Percentiles rank a stretch among this genome's conserved stretches.
Evolutionary conservation across 495 filamentous ascomycete species (phyloP).

Genomic region (Platismatia glauca): DNA sequence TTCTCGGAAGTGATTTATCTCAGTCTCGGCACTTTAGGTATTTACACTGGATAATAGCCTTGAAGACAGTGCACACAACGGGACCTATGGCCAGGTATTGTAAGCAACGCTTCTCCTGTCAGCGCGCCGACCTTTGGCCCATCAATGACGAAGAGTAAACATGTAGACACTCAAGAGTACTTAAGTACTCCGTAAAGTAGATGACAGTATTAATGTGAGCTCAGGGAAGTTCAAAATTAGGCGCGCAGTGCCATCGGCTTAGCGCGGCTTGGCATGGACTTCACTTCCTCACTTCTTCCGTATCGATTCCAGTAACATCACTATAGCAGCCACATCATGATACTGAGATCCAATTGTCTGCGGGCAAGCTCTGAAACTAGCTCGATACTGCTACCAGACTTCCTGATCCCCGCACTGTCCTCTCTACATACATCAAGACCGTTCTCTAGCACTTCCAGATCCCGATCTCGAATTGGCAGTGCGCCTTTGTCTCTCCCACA

Average conservation of each 20-base stretch:
- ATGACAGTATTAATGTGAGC: too few species aligned
- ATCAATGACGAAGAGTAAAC: neutral
- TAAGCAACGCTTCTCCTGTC: neutral
- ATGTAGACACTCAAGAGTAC: too few species aligned
- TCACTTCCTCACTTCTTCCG: neutral
- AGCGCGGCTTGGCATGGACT: slow-evolving; percentile 8
- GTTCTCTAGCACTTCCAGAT: slow-evolving; percentile 61
- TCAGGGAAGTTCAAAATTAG: neutral
- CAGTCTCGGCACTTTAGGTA: neutral
- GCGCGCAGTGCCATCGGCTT: slow-evolving; percentile 7
- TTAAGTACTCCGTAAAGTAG: too few species aligned
- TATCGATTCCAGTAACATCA: neutral
- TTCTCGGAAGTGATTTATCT: neutral
- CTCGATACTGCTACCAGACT: slow-evolving; percentile 42
- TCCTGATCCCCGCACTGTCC: slow-evolving; percentile 68
- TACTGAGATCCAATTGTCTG: slow-evolving; percentile 11
- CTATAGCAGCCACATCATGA: slow-evolving; percentile 3
- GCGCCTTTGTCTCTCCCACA: slow-evolving; percentile 75
- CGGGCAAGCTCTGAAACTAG: neutral
- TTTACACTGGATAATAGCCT: neutral
- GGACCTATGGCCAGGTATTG: neutral
- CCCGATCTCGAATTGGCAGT: slow-evolving; percentile 72
- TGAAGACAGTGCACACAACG: neutral
- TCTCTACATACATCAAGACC: slow-evolving; percentile 40
- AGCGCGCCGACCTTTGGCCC: too few species aligned